These are phyloP conservation scores for Calycina marina DNA, from an alignment of 2,329 filamentous ascomycete genomes.

Conservation along the genomic window DNA sequence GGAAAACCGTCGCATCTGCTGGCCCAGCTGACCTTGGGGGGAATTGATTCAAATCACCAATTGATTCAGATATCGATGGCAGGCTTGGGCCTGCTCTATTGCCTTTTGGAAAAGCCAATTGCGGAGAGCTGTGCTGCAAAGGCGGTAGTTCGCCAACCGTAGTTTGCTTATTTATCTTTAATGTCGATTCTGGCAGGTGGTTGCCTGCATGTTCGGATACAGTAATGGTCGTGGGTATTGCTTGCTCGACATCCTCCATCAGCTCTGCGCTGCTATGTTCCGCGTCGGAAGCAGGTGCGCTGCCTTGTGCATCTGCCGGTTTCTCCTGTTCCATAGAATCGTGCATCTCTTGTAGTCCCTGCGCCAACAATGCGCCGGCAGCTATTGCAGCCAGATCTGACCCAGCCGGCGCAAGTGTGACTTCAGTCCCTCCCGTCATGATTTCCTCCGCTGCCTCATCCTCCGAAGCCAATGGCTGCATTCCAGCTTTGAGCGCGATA, in stretches of 20 bases:
- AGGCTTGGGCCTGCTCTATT: constrained; percentile 14
- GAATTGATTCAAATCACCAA: constrained; percentile 19
- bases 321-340: constrained; percentile 33
- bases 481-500: constrained; percentile 42
- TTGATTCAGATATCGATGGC: constrained; percentile 18
- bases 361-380: constrained; percentile 1
- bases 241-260: constrained; percentile 12
- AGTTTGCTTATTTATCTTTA: constrained; percentile 10
- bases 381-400: constrained; percentile 6
- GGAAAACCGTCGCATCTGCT: constrained; percentile 12
- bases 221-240: constrained; percentile 8
- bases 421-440: constrained; percentile 20
- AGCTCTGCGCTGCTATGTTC: constrained; percentile 24
- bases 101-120: constrained; percentile 16
- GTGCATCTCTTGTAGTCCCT: constrained; percentile 1
- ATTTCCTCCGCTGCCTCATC: constrained; percentile 27
- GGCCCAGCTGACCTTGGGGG: constrained; percentile 9
- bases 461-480: constrained; percentile 34
- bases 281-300: constrained; percentile 51
- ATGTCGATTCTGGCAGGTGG: constrained; percentile 7
- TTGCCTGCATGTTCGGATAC: constrained; percentile 5
- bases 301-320: constrained; percentile 24
- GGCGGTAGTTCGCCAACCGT: constrained; percentile 17
- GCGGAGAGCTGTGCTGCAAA: constrained; percentile 12
- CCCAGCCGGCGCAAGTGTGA: constrained; percentile 14